Conservation (phyloP, 2,329 filamentous ascomycete species). For the Penicillium sp. region DNA sequence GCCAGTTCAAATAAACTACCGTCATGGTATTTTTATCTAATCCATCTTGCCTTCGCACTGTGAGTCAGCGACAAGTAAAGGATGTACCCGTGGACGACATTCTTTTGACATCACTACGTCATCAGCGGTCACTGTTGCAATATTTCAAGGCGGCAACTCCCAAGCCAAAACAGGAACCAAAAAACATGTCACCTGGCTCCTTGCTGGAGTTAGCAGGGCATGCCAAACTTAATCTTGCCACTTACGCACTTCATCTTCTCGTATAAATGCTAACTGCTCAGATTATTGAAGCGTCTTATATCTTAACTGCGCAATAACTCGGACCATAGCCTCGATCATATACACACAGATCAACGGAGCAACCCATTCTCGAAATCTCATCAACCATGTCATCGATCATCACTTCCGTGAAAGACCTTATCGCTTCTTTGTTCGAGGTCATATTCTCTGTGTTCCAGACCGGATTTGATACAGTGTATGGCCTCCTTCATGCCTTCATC, state of each 20-base stretch:
- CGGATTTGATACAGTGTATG: slow-evolving; percentile 5
- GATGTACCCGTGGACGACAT: too few species aligned
- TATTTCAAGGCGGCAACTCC: not conserved
- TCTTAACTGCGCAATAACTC: not conserved
- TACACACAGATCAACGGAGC: not conserved
- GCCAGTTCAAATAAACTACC: too few species aligned
- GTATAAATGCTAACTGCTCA: not conserved
- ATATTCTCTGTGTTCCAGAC: slow-evolving; percentile 14
- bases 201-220: not conserved
- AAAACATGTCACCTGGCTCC: not conserved
- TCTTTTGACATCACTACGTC: not conserved
- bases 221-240: not conserved
- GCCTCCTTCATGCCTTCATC: slow-evolving; percentile 3
- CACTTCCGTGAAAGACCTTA: slow-evolving; percentile 18
- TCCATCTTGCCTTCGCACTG: too few species aligned
- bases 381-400: slow-evolving; percentile 17
- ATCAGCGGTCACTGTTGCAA: not conserved
- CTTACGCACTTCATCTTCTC: not conserved
- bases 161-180: not conserved
- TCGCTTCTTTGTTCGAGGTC: slow-evolving; percentile 17
- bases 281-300: not conserved
- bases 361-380: not conserved
- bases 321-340: not conserved
- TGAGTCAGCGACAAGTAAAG: too few species aligned
- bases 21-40: too few species aligned